These are phyloP conservation scores for Cystofilobasidium macerans DNA, from an alignment of 768 basidiomycete genomes.

Conservation along the genomic window DNA sequence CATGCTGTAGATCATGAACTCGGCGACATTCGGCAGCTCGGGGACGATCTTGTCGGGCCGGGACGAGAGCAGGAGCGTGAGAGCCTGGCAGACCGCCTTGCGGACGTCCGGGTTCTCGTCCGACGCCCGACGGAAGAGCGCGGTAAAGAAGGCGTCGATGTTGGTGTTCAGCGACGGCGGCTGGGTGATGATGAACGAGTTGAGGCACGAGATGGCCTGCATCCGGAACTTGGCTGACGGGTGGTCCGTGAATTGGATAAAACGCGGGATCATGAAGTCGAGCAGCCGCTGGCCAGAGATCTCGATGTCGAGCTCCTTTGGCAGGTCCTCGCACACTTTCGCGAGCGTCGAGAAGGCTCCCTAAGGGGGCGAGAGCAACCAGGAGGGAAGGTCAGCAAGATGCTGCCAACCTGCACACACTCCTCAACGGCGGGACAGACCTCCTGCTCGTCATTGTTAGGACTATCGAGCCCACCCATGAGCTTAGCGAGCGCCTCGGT, in stretches of 20 bases:
- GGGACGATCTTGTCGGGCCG: slow-evolving; percentile 95
- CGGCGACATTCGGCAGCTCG: slow-evolving; percentile 86
- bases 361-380: slow-evolving; percentile 40
- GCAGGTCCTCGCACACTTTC: slow-evolving; percentile 94
- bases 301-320: slow-evolving; percentile 85
- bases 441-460: slow-evolving; percentile 70
- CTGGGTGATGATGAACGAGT: slow-evolving; percentile 62
- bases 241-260: slow-evolving; percentile 78
- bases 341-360: slow-evolving; percentile 87
- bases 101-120: slow-evolving; percentile 91
- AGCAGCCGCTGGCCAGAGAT: slow-evolving; percentile 86
- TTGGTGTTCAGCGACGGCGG: slow-evolving; percentile 79
- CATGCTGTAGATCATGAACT: slow-evolving; percentile 97
- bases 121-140: slow-evolving; percentile 85
- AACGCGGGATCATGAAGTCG: slow-evolving; percentile 93
- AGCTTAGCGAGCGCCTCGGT: slow-evolving; percentile 84
- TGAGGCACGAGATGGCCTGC: slow-evolving; percentile 85
- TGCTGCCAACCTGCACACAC: background rate
- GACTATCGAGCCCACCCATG: slow-evolving; percentile 63
- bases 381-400: background rate
- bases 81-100: slow-evolving; percentile 86
- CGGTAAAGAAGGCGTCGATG: slow-evolving; percentile 85
- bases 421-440: slow-evolving; percentile 43
- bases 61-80: slow-evolving; percentile 81
- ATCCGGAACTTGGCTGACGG: slow-evolving; percentile 77